Conservation (phyloP, 192 early-diverging fungal genomes). For the Coemansia sp. region DNA sequence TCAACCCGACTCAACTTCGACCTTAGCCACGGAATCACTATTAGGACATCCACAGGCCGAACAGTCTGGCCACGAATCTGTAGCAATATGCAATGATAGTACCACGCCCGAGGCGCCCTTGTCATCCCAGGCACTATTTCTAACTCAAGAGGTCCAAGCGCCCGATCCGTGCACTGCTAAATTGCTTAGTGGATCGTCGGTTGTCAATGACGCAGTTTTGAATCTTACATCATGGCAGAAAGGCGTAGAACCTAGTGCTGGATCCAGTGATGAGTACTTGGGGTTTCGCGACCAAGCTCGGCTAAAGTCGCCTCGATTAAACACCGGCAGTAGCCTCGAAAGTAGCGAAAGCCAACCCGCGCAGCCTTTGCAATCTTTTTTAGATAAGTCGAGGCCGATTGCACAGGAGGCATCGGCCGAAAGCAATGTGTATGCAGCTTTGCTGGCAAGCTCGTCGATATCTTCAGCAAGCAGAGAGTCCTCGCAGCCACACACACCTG, state of each 20-base stretch:
- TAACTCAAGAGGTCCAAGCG: not conserved
- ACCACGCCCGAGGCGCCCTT: not conserved
- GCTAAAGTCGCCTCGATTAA: constrained; percentile 3
- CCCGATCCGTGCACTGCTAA: not conserved
- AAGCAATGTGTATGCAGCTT: not conserved
- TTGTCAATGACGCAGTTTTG: constrained; percentile 46
- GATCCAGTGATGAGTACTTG: not conserved
- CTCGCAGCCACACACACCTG: constrained; percentile 29
- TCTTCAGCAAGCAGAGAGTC: constrained; percentile 30
- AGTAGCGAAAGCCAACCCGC: too few species aligned
- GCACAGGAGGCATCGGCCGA: constrained; percentile 17
- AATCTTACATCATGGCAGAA: constrained; percentile 37
- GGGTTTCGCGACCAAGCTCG: constrained; percentile 12
- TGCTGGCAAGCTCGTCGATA: not conserved
- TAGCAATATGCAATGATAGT: not conserved
- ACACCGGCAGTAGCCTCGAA: not conserved
- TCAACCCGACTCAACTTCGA: not conserved
- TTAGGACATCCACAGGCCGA: not conserved
- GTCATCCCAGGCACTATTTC: not conserved
- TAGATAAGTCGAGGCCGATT: constrained; percentile 29
- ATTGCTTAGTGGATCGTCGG: constrained; percentile 24
- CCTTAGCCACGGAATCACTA: not conserved
- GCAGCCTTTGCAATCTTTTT: constrained; percentile 26
- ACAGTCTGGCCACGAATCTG: not conserved
- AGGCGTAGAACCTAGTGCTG: not conserved